A percentile compares a stretch with the other conserved stretches of the same genome.
phyloP scores from a whole-genome alignment of 2,329 filamentous ascomycete species.

The Hymenoscyphus repandus region DNA sequence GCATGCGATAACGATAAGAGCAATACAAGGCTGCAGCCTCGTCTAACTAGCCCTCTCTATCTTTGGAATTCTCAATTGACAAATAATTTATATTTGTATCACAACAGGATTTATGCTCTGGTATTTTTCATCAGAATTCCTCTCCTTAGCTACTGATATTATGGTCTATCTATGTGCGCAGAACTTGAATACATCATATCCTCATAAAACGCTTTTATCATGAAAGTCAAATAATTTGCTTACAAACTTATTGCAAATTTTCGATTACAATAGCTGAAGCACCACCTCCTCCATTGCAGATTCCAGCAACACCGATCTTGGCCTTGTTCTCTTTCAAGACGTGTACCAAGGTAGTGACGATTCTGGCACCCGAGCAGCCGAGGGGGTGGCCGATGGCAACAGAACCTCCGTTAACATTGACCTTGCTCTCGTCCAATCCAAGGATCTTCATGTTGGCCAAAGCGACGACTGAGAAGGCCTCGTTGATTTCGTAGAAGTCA shows the following conservation, averaged over 20 bases:
- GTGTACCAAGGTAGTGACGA: constrained; percentile 82
- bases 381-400: constrained; percentile 95
- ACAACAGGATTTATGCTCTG: no score
- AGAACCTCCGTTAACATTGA: constrained; percentile 92
- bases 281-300: constrained; percentile 97
- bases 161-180: background rate
- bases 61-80: background rate
- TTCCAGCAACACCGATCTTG: constrained; percentile 89
- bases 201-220: background rate
- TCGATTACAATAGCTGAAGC: constrained; percentile 93
- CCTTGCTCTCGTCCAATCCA: constrained; percentile 71
- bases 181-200: background rate
- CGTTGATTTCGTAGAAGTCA: constrained; percentile 98
- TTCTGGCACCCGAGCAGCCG: constrained; percentile 88
- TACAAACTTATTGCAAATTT: constrained; percentile 31
- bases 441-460: constrained; percentile 95
- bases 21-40: constrained; percentile 13
- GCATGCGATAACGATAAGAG: constrained; percentile 4
- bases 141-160: background rate
- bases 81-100: background rate
- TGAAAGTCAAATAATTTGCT: background rate
- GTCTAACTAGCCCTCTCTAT: constrained; percentile 4
- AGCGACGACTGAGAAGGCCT: constrained; percentile 95
- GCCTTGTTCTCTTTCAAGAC: constrained; percentile 86
- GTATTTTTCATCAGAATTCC: background rate